Conservation (phyloP, 2,329 filamentous ascomycete genomes). For the Basipetospora chlamydospora region DNA sequence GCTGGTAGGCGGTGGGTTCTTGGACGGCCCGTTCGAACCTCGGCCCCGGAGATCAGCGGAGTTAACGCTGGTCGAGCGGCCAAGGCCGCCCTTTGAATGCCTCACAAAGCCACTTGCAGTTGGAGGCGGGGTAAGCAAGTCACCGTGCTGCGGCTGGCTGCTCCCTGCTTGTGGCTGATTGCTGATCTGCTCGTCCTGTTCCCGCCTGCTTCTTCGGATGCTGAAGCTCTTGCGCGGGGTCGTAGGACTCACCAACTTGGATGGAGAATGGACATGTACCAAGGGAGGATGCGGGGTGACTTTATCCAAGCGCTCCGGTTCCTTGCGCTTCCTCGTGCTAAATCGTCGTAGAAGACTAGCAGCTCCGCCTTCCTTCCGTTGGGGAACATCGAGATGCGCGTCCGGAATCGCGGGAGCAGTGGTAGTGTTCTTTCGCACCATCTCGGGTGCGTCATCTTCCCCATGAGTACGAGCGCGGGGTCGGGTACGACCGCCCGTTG, state of each 20-base stretch:
- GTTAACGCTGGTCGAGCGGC: slow-evolving; percentile 82
- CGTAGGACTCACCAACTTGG: slow-evolving; percentile 38
- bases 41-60: slow-evolving; percentile 68
- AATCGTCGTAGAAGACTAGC: slow-evolving; percentile 75
- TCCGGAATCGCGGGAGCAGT: slow-evolving; percentile 25
- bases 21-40: slow-evolving; percentile 28
- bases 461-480: slow-evolving; percentile 85
- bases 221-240: slow-evolving; percentile 78
- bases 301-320: slow-evolving; percentile 46
- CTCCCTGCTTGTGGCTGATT: slow-evolving; percentile 38
- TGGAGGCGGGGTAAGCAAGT: slow-evolving; percentile 60
- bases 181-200: slow-evolving; percentile 33
- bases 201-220: slow-evolving; percentile 47
- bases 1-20: slow-evolving; percentile 59
- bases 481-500: slow-evolving; percentile 68
- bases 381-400: slow-evolving; percentile 45
- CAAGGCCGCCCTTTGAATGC: slow-evolving; percentile 54
- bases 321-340: slow-evolving; percentile 69
- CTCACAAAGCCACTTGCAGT: slow-evolving; percentile 41
- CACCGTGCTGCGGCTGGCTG: slow-evolving; percentile 59
- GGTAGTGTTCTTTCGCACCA: slow-evolving; percentile 45
- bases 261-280: slow-evolving; percentile 66
- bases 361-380: slow-evolving; percentile 78
- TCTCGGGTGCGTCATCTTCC: slow-evolving; percentile 75
- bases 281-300: slow-evolving; percentile 56